Base-by-base conservation (phyloP, 1,284 basidiomycete genomes). In the Cryptococcus sp. region DNA sequence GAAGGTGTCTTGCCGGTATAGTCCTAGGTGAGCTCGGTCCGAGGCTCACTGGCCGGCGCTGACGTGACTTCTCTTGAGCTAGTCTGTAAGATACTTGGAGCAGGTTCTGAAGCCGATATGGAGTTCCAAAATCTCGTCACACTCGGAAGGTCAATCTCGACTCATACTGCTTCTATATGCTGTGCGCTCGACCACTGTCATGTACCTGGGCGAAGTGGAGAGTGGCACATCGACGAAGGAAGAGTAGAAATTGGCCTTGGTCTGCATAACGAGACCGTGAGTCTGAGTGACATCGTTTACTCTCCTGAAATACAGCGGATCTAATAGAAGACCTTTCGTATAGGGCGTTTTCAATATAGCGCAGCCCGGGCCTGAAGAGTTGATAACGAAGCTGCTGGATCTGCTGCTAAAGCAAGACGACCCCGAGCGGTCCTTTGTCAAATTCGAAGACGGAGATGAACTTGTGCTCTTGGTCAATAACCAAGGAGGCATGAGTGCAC, bases 161-260 rank as follows among this genome's bases (percentile, higher is more conserved):
- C 69, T 61, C 79, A 81, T 63, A 78, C 76, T 49, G 80, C 76
- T 38, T 79, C 80, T 0, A 74, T 81, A 52, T 78, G 78, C 52
- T 76, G 76, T 15, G 80, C 80, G 16, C 72, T 82, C 19, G 80
- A 81, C 61, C 81, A 82, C 68, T 82, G 80, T 64, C 81, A 82
- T 66, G 80, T 81, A 16, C 81, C 81, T 2, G 81, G 81, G 13
- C 65, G 80, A 20, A 67, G 73, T 46, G 73, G 71, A 7, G 80
- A 81, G 57, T 77, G 73, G 67, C 71, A 75, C 55, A 77, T 82
- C 47, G 73, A 74, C 10, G 73, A 67, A 20, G 78, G 78, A 3
- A 73, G 78, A n/a, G 70, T 78, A 50, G 81, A 81, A 70, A 78
- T 82, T 56, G 81, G 81, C 45, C 72, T 82, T 54, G 81, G 81